Evolutionary conservation across 768 basidiomycete species (phyloP), one percentile per base, ranked within the genome.

Genomic region (Xerocomellus amylosporus): DNA sequence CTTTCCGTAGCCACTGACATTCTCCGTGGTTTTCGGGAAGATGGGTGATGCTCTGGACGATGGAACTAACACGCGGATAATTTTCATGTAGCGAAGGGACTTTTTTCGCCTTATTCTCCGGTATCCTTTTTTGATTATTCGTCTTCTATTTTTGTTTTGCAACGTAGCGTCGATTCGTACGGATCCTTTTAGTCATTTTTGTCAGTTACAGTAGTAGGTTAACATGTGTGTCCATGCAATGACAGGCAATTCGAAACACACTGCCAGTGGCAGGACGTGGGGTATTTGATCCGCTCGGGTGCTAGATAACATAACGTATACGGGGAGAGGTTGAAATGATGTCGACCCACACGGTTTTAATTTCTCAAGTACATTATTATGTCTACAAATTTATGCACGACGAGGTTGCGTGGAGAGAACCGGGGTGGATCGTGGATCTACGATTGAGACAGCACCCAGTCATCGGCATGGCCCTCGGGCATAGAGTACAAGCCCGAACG

Each of bases 131-230:
- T 57, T 67, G 63, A 71, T 65, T 58, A 66, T 59, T 68, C 63
- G 51, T 59, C 64, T 71, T 70, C 64, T 69, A 70, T 67, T 54
- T 28, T 63, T 63, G 55, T 68, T 68, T 64, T 67, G 59, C 65
- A 52, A 30, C 52, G 15, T 64, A 57, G 49, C 7, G 22, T 58
- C 50, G 56, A 43, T 41, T 58, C 54, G 34, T 69, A 63, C 56
- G 44, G 42, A 55, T 57, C 30, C 39, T 52, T 67, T 65, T 64
- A 63, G 65, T 70, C 17, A 3, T 24, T 53, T 20, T 54, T 56
- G 40, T 19, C 53, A 13, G 49, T 39, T 56, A 36, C 31, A n/a
- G n/a, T n/a, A 48, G 43, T 51, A 57, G 55, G 34, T 51, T 46
- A n/a, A 19, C 34, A 37, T 47, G 42, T 48, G 46, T 46, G 34